Base-by-base conservation (phyloP, 495 filamentous ascomycete species). In the Emericellopsis terricola region DNA sequence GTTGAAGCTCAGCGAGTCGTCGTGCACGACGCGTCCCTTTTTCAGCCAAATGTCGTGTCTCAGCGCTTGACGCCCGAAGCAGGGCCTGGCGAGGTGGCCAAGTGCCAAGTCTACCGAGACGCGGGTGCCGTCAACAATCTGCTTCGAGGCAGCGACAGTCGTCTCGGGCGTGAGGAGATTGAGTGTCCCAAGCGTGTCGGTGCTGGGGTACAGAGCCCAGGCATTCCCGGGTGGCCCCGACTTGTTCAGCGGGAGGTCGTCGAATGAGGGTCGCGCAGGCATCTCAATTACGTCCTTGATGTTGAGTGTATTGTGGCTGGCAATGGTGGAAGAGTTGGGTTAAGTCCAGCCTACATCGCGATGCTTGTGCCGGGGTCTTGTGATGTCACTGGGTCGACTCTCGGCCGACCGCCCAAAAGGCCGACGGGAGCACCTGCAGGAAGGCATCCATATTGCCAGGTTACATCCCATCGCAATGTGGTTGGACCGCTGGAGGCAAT, bases 1-100 rank as follows among this genome's bases (percentile, higher is more conserved):
- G 41, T 73, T 71, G 42, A 37, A 29, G 3, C 14, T n/a, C n/a
- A 64, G 42, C n/a, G 57, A 40, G 50, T 70, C 65, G 41, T 70
- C 65, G 34, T 68, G 67, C 15, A 68, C 57, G 13, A 39, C 40
- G 20, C 55, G 46, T 11, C 57, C 57, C 4, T 45, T 41, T 43
- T 59, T 60, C 26, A 56, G 49, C 26, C 44, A 21, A 1, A 64
- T 52, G 15, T 48, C 33, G 36, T 56, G 48, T 1, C 38, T 29
- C 35, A 55, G 56, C 15, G 44, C 29, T 5, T 49, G 34, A 15
- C 59, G 40, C 2, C 48, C 48, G 37, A 50, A 57, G 18, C 43
- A 45, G 9, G 59, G 52, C 13, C 41, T 16, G 20, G 33, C 32
- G 2, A 49, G 42, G 11, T 45, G 40, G 38, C 51, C 39, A 42